These are phyloP conservation scores for Dioszegia crocea DNA, from an alignment of 768 basidiomycete genomes.

Conservation along the genomic window DNA sequence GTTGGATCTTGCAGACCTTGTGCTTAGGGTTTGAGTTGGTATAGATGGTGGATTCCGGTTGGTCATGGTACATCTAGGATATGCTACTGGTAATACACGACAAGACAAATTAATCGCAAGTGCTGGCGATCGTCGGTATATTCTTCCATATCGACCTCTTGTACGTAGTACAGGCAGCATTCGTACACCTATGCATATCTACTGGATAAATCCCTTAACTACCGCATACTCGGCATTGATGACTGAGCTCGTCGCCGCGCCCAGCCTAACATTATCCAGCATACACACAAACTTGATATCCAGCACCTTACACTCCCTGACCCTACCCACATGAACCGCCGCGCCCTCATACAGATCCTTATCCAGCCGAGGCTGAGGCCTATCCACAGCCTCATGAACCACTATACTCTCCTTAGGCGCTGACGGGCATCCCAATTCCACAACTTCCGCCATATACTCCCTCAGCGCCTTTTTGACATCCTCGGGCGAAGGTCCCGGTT, in stretches of 20 bases:
- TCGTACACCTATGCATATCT: background rate
- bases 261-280: conserved; percentile 88
- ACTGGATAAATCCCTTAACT: conserved; percentile 57
- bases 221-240: conserved; percentile 97
- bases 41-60: too few relatives aligned
- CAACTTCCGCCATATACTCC: conserved; percentile 71
- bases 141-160: too few relatives aligned
- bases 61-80: too few relatives aligned
- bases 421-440: conserved; percentile 65
- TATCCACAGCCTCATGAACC: conserved; percentile 87
- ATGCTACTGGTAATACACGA: too few relatives aligned
- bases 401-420: conserved; percentile 78
- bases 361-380: conserved; percentile 92
- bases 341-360: conserved; percentile 84
- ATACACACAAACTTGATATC: conserved; percentile 95
- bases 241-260: conserved; percentile 92
- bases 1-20: background rate
- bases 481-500: conserved; percentile 79
- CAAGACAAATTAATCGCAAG: too few relatives aligned
- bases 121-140: too few relatives aligned
- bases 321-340: conserved; percentile 82
- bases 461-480: conserved; percentile 77
- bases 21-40: background rate
- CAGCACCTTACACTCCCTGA: conserved; percentile 83
- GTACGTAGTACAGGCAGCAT: too few relatives aligned